phyloP scores from a whole-genome alignment of 306 rosid species.

The Rubus parviflorus region DNA sequence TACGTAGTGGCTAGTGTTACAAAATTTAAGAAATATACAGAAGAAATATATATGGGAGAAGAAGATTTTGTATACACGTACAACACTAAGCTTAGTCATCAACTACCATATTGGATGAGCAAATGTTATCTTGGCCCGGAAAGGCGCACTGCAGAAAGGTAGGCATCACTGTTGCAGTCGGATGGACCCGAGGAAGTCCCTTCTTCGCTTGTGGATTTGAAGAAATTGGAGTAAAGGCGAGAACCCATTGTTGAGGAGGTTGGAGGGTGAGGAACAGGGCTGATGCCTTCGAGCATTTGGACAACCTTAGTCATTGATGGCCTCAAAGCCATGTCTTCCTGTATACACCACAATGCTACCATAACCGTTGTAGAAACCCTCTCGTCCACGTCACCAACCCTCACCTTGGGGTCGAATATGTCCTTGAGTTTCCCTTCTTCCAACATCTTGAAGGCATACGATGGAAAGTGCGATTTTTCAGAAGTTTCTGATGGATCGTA shows the following conservation, averaged over 20 bases:
- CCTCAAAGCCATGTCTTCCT: slow-evolving; percentile 77
- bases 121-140: slow-evolving; percentile 78
- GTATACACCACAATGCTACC: slow-evolving; percentile 91
- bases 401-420: slow-evolving; percentile 48
- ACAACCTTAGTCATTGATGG: slow-evolving; percentile 89
- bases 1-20: slow-evolving; percentile 29
- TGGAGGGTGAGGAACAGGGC: slow-evolving; percentile 64
- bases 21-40: slow-evolving; percentile 38
- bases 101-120: not conserved
- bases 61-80: slow-evolving; percentile 12
- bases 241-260: slow-evolving; percentile 48
- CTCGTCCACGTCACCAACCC: slow-evolving; percentile 38
- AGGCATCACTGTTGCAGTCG: slow-evolving; percentile 61
- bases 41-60: not conserved
- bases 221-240: slow-evolving; percentile 47
- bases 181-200: slow-evolving; percentile 81
- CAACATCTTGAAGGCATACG: slow-evolving; percentile 74
- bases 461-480: slow-evolving; percentile 77
- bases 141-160: slow-evolving; percentile 70
- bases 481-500: slow-evolving; percentile 57
- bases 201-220: slow-evolving; percentile 54
- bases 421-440: slow-evolving; percentile 74
- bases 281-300: slow-evolving; percentile 88
- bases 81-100: slow-evolving; percentile 1
- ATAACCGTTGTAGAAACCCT: slow-evolving; percentile 49